phyloP scores from a whole-genome alignment of 2,329 filamentous ascomycete genomes.

The Aspergillus sp. region DNA sequence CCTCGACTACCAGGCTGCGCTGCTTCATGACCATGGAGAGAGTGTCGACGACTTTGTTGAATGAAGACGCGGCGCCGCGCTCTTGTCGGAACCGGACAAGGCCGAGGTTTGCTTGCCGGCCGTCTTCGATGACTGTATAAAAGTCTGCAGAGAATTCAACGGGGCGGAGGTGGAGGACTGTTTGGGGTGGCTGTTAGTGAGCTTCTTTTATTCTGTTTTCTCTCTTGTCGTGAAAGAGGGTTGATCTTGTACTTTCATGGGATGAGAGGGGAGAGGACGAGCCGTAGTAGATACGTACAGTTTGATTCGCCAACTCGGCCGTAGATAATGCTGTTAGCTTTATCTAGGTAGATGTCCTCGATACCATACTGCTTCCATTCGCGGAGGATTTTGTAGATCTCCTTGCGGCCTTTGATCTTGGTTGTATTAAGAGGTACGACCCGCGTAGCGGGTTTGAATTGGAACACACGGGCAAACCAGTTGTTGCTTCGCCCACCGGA shows the following conservation, averaged over 20 bases:
- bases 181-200: conserved; percentile 36
- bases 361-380: conserved; percentile 85
- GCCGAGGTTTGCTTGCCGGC: conserved; percentile 71
- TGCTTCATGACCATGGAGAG: conserved; percentile 67
- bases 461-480: conserved; percentile 86
- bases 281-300: conserved; percentile 56
- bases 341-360: conserved; percentile 74
- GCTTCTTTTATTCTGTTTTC: background rate
- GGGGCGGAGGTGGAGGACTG: conserved; percentile 74
- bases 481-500: conserved; percentile 59
- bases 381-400: conserved; percentile 71
- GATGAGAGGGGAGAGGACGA: background rate
- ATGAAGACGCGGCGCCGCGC: conserved; percentile 85
- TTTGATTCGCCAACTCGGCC: conserved; percentile 75
- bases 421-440: conserved; percentile 74
- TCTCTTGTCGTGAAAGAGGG: no score
- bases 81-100: conserved; percentile 87
- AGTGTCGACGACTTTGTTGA: conserved; percentile 78
- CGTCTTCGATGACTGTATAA: conserved; percentile 85
- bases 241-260: no score
- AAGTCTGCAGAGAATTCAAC: conserved; percentile 87
- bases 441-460: conserved; percentile 78
- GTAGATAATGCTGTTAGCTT: conserved; percentile 74
- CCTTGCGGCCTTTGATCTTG: conserved; percentile 71
- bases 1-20: conserved; percentile 67